These are phyloP conservation scores for Grosmannia huntii DNA, from an alignment of 2,329 filamentous ascomycete genomes.

Conservation along the genomic window DNA sequence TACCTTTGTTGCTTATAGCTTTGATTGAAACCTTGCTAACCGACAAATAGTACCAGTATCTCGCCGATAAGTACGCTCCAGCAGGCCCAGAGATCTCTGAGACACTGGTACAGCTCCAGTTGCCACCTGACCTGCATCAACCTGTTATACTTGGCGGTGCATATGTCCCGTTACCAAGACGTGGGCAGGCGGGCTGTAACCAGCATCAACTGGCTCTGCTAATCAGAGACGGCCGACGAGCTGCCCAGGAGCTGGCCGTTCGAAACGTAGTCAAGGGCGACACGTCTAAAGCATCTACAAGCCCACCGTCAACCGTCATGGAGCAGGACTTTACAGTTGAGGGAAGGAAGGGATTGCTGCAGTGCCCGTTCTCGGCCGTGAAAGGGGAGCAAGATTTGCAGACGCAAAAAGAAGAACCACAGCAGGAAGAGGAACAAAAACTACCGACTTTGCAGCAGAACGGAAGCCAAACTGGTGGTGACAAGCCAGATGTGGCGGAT, in stretches of 20 bases:
- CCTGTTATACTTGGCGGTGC: conserved; percentile 31
- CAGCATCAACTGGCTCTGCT: conserved; percentile 49
- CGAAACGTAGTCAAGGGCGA: conserved; percentile 35
- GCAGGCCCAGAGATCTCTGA: conserved; percentile 53
- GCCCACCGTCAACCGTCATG: conserved; percentile 51
- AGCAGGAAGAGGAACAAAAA: conserved; percentile 8
- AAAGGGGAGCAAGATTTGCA: conserved; percentile 14
- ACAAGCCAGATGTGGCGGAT: not conserved
- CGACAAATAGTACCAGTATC: conserved; percentile 41
- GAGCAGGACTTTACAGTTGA: conserved; percentile 86
- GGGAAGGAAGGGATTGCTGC: conserved; percentile 65
- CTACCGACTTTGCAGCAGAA: not conserved
- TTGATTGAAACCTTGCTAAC: conserved; percentile 7
- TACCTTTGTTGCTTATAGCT: conserved; percentile 9
- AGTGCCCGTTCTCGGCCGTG: conserved; percentile 62
- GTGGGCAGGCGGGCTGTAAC: conserved; percentile 27
- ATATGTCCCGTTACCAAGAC: conserved; percentile 41
- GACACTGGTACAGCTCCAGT: conserved; percentile 53
- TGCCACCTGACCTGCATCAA: conserved; percentile 39
- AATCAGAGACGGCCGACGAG: conserved; percentile 50
- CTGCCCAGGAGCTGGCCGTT: conserved; percentile 38
- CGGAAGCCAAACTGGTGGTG: not conserved
- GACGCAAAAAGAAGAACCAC: conserved; percentile 6
- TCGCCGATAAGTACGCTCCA: conserved; percentile 56
- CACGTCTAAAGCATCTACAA: conserved; percentile 33